Conservation (phyloP, 495 filamentous ascomycete species). For the Trypethelium eluteriae region DNA sequence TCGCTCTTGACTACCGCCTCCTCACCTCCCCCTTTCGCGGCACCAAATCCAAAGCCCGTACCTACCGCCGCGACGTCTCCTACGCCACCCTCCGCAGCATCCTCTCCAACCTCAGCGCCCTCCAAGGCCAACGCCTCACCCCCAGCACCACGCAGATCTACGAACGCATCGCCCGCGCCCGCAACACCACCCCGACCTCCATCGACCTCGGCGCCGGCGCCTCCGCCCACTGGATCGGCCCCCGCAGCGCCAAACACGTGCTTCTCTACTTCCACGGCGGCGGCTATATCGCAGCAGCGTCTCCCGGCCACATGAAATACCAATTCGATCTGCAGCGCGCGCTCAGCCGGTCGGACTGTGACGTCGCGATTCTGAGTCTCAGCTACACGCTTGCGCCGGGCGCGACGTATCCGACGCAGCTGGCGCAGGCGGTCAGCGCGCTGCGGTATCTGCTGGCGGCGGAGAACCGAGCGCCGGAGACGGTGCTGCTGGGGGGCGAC, state of each 20-base stretch:
- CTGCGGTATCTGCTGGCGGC: constrained; percentile 47
- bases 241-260: constrained; percentile 47
- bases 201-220: constrained; percentile 42
- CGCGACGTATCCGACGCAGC: constrained; percentile 50
- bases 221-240: constrained; percentile 53
- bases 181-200: constrained; percentile 42
- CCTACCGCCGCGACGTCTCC: constrained; percentile 34
- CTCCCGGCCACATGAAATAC: constrained; percentile 42
- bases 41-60: constrained; percentile 20
- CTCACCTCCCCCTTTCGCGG: constrained; percentile 5
- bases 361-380: constrained; percentile 47
- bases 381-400: constrained; percentile 51
- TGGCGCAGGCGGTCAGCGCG: constrained; percentile 47
- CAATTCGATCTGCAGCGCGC: constrained; percentile 38
- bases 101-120: constrained; percentile 25
- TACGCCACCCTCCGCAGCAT: constrained; percentile 32
- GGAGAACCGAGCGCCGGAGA: constrained; percentile 35
- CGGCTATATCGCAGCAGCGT: constrained; percentile 47
- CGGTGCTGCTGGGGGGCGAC: constrained; percentile 48
- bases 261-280: constrained; percentile 59
- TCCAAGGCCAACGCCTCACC: constrained; percentile 31
- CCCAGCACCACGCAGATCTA: constrained; percentile 43
- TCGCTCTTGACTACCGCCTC: not conserved
- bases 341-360: constrained; percentile 39
- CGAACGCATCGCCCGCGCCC: constrained; percentile 37